Evolutionary conservation across 2,329 filamentous ascomycete species (phyloP).

Genomic region (Xylaria polymorpha): DNA sequence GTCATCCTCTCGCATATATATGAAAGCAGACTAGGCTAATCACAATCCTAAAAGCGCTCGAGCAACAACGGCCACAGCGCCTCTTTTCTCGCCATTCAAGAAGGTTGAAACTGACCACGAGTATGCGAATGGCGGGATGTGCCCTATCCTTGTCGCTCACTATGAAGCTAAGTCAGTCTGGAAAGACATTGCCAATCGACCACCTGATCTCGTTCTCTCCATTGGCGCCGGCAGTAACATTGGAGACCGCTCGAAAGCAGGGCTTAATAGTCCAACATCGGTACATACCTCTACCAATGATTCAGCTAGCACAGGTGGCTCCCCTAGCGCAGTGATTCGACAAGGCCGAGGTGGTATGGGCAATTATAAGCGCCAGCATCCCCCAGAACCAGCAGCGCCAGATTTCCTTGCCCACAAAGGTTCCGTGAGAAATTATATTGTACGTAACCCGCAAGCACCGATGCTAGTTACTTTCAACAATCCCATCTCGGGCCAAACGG

Average conservation of each 20-base stretch:
- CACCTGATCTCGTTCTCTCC: constrained; percentile 48
- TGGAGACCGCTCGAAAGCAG: constrained; percentile 42
- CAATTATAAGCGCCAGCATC: constrained; percentile 47
- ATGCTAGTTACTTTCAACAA: constrained; percentile 49
- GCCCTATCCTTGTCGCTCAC: constrained; percentile 46
- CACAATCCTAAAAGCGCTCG: constrained; percentile 42
- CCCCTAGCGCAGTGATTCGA: constrained; percentile 43
- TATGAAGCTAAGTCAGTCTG: constrained; percentile 48
- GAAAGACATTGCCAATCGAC: constrained; percentile 42
- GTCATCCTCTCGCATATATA: background rate
- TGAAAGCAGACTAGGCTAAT: constrained; percentile 14
- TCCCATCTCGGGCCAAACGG: constrained; percentile 45
- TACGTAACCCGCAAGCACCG: constrained; percentile 48
- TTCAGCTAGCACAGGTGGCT: constrained; percentile 37
- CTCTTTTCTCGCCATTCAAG: constrained; percentile 49
- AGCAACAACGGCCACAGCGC: constrained; percentile 48
- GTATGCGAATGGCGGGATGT: constrained; percentile 47
- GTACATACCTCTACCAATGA: constrained; percentile 41
- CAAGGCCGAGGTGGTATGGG: constrained; percentile 49
- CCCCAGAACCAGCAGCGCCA: constrained; percentile 4
- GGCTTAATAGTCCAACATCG: constrained; percentile 32
- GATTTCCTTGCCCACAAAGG: constrained; percentile 27
- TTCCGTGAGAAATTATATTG: constrained; percentile 45
- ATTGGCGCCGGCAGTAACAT: constrained; percentile 49
- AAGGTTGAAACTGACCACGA: constrained; percentile 45